Evolutionary conservation across 495 filamentous ascomycete genomes (phyloP).

Genomic region (Aspergillus taichungensis): DNA sequence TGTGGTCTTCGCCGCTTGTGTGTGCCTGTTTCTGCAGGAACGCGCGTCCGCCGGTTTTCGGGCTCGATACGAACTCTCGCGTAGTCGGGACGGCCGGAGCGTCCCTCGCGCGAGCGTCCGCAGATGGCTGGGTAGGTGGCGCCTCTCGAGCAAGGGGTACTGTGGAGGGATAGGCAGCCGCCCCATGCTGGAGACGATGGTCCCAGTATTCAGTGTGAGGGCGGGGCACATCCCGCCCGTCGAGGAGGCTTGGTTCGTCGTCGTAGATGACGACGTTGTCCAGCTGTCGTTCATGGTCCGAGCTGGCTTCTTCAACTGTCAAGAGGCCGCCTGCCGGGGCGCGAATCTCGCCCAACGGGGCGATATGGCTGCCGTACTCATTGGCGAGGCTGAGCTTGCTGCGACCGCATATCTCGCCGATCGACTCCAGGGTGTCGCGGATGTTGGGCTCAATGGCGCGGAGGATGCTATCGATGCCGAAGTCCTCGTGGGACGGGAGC

Average conservation of each 20-base stretch:
- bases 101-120: constrained; percentile 4
- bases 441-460: constrained; percentile 52
- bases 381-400: constrained; percentile 54
- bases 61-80: constrained; percentile 25
- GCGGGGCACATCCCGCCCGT: constrained; percentile 21
- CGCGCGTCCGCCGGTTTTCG: constrained; percentile 21
- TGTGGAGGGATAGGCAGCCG: constrained; percentile 7
- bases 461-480: constrained; percentile 53
- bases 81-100: constrained; percentile 9
- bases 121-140: constrained; percentile 4
- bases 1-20: constrained; percentile 4
- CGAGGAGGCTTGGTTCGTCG: constrained; percentile 22
- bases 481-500: constrained; percentile 43
- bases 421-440: constrained; percentile 46
- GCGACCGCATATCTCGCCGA: constrained; percentile 55
- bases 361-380: constrained; percentile 55
- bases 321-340: constrained; percentile 27
- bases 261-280: constrained; percentile 29
- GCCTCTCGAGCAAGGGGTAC: constrained; percentile 9
- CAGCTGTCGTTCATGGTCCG: constrained; percentile 23
- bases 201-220: constrained; percentile 29
- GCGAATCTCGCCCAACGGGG: constrained; percentile 50
- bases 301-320: constrained; percentile 35
- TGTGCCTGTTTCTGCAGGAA: constrained; percentile 18
- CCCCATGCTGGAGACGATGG: constrained; percentile 14